Evolutionary conservation across 2,329 filamentous ascomycete genomes (phyloP), one percentile per base, ranked within the genome.

Genomic region (Rutstroemia sp.): DNA sequence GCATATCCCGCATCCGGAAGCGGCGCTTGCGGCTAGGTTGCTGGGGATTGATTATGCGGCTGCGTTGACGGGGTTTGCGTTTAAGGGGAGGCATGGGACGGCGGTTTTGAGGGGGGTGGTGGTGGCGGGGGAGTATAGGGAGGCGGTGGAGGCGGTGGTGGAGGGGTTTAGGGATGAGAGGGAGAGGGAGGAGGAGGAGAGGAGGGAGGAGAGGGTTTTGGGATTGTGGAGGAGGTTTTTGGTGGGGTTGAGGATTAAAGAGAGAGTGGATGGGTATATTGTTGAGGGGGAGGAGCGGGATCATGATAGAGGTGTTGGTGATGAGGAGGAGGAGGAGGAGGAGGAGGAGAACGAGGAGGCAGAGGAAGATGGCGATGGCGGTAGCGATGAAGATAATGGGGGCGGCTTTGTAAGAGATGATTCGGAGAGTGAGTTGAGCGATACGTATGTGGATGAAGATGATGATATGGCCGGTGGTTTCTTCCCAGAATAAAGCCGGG

Each of bases 21-120:
- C 88, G 1, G 76, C 81, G 1, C 80, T 81, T 51, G 92, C 92
- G 1, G 90, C 91, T 0, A 83, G 80, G 56, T 73, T 92, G 1
- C 71, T 96, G 1, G 85, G 85, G 0, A 78, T 97, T 17, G 91
- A 97, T 71, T 95, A 88, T 69, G 89, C 89, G 2, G 89, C 92
- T 34, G 94, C 94, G 0, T 82, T 99, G 5, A 94, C 87, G 0
- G 92, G 92, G 0, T 99, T 97, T 66, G 79, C 86, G 39, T 99
- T 97, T 73, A 86, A 83, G 67, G 91, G 91, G 0, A 82, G 89
- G 2, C 85, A 89, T 56, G 92, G 92, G 16, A 96, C 90, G 2
- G 91, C 94, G 1, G 79, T 96, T 2, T 73, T 94, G 2, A 80
- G 82, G 39, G 94, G 94, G 2, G 80, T 87, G 1, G 83, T 99